Conservation (phyloP, 257 asterid species). For the Cinchona pubescens region DNA sequence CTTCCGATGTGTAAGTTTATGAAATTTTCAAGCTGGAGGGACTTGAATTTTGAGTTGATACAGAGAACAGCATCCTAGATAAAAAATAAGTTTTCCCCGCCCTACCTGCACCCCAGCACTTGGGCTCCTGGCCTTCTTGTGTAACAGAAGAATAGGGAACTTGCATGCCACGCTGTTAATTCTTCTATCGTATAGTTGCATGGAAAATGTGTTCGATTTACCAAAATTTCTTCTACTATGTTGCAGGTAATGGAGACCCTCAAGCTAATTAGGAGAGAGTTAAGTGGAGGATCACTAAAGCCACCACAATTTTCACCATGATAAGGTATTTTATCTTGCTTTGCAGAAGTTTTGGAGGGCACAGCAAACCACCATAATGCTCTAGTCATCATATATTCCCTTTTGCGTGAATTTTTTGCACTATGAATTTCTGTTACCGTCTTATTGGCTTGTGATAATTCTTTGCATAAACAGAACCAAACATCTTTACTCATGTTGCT, state of each 20-base stretch:
- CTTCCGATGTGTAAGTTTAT: neutral
- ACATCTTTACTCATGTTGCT: neutral
- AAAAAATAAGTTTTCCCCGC: neutral
- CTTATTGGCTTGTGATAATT: neutral
- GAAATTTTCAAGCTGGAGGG: constrained; percentile 1
- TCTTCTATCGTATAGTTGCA: neutral
- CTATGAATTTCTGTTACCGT: neutral
- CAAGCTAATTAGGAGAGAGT: constrained; percentile 72
- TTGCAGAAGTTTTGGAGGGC: neutral
- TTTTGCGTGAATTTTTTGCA: no score
- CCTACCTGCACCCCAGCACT: neutral
- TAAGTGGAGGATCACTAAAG: constrained; percentile 67
- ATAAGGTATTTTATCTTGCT: constrained; percentile 14
- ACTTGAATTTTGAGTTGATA: neutral
- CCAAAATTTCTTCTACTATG: constrained; percentile 10
- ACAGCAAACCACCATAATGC: neutral
- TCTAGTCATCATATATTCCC: no score
- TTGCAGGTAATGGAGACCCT: constrained; percentile 73
- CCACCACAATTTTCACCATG: constrained; percentile 20
- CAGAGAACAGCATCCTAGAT: neutral
- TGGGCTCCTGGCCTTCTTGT: no score
- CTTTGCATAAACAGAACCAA: neutral
- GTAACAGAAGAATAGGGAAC: neutral
- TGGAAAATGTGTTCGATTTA: constrained; percentile 4
- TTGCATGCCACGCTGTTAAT: neutral